Conservation (phyloP, 176 grass and related monocot genomes). For the Metroxylon sagu region DNA sequence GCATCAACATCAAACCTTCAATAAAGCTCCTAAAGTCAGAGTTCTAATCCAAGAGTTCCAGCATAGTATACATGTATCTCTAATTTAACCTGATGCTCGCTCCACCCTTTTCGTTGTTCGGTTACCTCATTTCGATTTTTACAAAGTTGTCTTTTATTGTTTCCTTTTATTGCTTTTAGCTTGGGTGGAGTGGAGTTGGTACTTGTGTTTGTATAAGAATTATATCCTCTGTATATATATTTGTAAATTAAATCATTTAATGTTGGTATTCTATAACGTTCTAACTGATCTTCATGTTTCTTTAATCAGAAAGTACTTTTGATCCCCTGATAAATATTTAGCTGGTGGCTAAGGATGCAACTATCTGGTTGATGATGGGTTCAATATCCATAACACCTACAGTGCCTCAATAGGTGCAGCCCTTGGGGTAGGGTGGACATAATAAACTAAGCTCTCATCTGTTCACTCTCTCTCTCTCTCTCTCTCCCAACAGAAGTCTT, state of each 20-base stretch:
- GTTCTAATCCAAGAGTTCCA: constrained; percentile 40
- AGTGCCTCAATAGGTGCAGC: too few species aligned
- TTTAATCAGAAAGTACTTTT: too few species aligned
- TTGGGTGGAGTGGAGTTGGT: background rate
- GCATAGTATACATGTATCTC: background rate
- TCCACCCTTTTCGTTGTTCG: background rate
- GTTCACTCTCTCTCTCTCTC: too few species aligned
- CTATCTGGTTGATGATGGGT: too few species aligned
- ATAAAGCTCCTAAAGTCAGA: constrained; percentile 86
- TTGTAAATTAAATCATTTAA: constrained; percentile 16
- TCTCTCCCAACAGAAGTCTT: too few species aligned
- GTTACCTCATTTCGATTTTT: constrained; percentile 1
- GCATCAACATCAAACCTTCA: constrained; percentile 59
- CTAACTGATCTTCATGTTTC: too few species aligned
- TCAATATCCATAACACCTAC: too few species aligned
- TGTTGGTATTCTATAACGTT: background rate
- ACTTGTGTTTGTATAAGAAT: background rate
- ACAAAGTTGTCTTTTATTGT: background rate
- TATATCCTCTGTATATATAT: constrained; percentile 4
- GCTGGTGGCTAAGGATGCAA: too few species aligned
- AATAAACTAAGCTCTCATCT: too few species aligned
- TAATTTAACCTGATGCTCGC: background rate
- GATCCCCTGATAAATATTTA: too few species aligned
- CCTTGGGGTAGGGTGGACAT: too few species aligned
- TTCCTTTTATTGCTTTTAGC: background rate